These are phyloP conservation scores for Chionographis japonica DNA, from an alignment of 106 monocot species.

Conservation along the genomic window DNA sequence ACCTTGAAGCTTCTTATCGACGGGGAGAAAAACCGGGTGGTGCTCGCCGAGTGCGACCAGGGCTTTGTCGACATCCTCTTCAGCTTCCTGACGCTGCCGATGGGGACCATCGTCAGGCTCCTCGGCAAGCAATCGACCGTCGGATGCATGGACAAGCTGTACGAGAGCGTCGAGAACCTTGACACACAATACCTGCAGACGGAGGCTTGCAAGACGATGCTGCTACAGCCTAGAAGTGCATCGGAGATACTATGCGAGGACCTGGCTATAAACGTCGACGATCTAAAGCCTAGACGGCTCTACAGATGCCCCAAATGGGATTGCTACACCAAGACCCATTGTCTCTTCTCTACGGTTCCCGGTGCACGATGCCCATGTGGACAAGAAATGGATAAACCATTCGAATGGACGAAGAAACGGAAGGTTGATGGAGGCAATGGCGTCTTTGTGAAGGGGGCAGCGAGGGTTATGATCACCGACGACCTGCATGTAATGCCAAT, in stretches of 20 bases:
- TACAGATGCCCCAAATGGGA: neutral
- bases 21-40: slow-evolving; percentile 4
- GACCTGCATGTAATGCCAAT: too few species aligned
- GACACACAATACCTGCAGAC: neutral
- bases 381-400: neutral
- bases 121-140: neutral
- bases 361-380: neutral
- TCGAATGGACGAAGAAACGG: too few species aligned
- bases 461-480: too few species aligned
- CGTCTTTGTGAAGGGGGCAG: too few species aligned
- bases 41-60: slow-evolving; percentile 7
- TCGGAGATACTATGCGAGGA: neutral
- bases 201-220: slow-evolving; percentile 8
- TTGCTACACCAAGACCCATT: too few species aligned
- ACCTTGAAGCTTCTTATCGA: slow-evolving; percentile 10
- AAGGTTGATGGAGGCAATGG: too few species aligned
- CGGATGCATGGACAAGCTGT: slow-evolving; percentile 8
- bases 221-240: neutral
- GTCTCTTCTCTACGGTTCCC: neutral
- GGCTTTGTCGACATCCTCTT: slow-evolving; percentile 18
- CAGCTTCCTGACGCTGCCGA: slow-evolving; percentile 14
- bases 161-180: slow-evolving; percentile 4
- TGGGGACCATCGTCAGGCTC: neutral
- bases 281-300: neutral
- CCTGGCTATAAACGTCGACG: neutral